Conservation (phyloP, 2,329 filamentous ascomycete species). For the Rutstroemia sp. region DNA sequence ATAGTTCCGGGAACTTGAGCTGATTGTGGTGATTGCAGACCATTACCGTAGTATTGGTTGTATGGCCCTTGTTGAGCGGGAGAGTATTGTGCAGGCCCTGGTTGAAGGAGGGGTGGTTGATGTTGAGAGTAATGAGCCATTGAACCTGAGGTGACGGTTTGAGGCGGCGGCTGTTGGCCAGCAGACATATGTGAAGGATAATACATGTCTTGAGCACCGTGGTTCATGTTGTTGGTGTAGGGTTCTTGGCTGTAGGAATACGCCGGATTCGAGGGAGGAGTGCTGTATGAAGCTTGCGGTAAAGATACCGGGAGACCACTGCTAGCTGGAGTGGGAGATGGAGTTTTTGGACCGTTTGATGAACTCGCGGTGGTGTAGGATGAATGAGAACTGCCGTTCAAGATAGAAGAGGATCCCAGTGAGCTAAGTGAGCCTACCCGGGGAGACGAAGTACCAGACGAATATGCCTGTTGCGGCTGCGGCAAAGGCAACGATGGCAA, state of each 20-base stretch:
- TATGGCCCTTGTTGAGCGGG: slow-evolving; percentile 45
- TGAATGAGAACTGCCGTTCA: slow-evolving; percentile 46
- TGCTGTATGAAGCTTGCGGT: slow-evolving; percentile 29
- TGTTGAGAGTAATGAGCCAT: slow-evolving; percentile 71
- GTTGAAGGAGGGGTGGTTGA: slow-evolving; percentile 69
- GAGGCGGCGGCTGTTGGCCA: slow-evolving; percentile 65
- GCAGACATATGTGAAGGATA: slow-evolving; percentile 74
- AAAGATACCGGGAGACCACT: slow-evolving; percentile 35
- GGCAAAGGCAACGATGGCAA: slow-evolving; percentile 64
- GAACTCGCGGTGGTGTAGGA: slow-evolving; percentile 44
- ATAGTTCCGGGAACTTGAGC: slow-evolving; percentile 63
- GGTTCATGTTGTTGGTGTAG: slow-evolving; percentile 64
- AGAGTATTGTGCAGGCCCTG: slow-evolving; percentile 62
- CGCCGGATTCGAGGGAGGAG: slow-evolving; percentile 31
- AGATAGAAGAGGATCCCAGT: slow-evolving; percentile 50
- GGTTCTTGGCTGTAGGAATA: slow-evolving; percentile 35
- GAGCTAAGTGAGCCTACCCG: slow-evolving; percentile 61
- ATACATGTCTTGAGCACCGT: slow-evolving; percentile 75
- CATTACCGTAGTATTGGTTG: slow-evolving; percentile 68
- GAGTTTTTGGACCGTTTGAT: slow-evolving; percentile 64
- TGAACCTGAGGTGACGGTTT: slow-evolving; percentile 66
- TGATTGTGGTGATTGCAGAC: slow-evolving; percentile 71
- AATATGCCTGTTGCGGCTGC: slow-evolving; percentile 54
- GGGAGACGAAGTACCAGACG: slow-evolving; percentile 66
- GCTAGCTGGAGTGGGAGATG: slow-evolving; percentile 59